Base-by-base conservation (phyloP, 768 basidiomycete species). In the Leccinellum luteum region DNA sequence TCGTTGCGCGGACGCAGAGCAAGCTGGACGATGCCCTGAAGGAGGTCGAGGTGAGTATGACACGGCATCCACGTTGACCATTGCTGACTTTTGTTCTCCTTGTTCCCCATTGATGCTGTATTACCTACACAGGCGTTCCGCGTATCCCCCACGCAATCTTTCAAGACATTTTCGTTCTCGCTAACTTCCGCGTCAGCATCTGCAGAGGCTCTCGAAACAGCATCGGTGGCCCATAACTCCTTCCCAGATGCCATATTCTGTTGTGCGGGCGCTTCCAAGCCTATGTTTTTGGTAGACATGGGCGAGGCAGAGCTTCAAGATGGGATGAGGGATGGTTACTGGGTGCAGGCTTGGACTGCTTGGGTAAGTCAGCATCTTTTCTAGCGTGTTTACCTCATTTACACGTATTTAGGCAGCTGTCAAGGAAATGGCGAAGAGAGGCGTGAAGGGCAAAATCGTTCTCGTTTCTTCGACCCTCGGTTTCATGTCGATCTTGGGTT, bases 171-270 rank as follows among this genome's bases (percentile, higher is more conserved):
- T 65, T 87, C 93, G 0, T 87, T 80, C 64, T 81, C 87, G 13
- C 74, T 95, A 10, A 71, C 79, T 51, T 75, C 80, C 0, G 78
- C 82, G 1, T 66, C 74, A 10, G 75, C 78, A 0, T 84, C 94
- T 4, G 68, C 74, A 1, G 79, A 79, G 1, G 91, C 92, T 0
- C 72, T 96, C 23, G 77, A 83, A 14, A 77, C 80, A 10, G 90
- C 85, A 0, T 82, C 82, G 51, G 73, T 70, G 2, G 74, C 80
- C 0, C 80, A 84, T 62, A 85, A 86, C 0, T 70, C 75, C 32
- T 80, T 79, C 3, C 93, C 94, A 3, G 90, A 94, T 54, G 85
- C 86, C 1, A 71, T 92, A 25, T 89, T 95, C 68, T 72, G 85
- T 9, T 94, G 92, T 62, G 94, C 94, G 0, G 94, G 94, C 13